phyloP scores from a whole-genome alignment of 331 rosid genomes.

The Quercus lobata region DNA sequence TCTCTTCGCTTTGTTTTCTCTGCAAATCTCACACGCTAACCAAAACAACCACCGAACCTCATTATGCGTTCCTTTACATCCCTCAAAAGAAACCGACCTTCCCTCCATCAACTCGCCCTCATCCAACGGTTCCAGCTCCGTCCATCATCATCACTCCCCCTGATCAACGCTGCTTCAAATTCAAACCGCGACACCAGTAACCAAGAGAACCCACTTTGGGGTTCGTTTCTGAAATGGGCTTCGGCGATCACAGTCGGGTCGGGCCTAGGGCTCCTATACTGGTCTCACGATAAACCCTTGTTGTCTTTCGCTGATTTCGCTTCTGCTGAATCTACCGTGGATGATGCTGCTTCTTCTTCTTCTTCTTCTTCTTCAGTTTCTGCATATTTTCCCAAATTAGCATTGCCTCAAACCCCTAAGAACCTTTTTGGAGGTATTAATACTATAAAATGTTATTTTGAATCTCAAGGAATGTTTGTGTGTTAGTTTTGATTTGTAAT shows the following conservation, averaged over 20 bases:
- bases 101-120: constrained; percentile 1
- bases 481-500: not conserved
- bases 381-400: constrained; percentile 22
- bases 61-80: not conserved
- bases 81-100: constrained; percentile 21
- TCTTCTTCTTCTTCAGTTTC: constrained; percentile 17
- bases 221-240: constrained; percentile 31
- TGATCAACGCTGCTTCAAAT: not conserved
- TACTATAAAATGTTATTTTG: not conserved
- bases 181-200: not conserved
- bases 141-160: constrained; percentile 12
- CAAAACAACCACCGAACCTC: too few species aligned
- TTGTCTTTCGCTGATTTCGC: constrained; percentile 29
- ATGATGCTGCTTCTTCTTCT: constrained; percentile 19
- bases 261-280: constrained; percentile 51
- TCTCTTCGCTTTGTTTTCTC: too few species aligned
- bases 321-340: constrained; percentile 9
- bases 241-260: constrained; percentile 38
- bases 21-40: too few species aligned
- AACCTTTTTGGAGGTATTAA: constrained; percentile 48
- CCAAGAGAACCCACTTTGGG: not conserved
- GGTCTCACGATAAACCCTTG: constrained; percentile 22
- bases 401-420: constrained; percentile 42
- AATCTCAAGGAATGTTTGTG: not conserved
- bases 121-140: constrained; percentile 12